Percentiles rank a stretch among this genome's conserved stretches.
Evolutionary conservation across 148 eudicot species (phyloP).

Genomic region (Talinum fruticosum): DNA sequence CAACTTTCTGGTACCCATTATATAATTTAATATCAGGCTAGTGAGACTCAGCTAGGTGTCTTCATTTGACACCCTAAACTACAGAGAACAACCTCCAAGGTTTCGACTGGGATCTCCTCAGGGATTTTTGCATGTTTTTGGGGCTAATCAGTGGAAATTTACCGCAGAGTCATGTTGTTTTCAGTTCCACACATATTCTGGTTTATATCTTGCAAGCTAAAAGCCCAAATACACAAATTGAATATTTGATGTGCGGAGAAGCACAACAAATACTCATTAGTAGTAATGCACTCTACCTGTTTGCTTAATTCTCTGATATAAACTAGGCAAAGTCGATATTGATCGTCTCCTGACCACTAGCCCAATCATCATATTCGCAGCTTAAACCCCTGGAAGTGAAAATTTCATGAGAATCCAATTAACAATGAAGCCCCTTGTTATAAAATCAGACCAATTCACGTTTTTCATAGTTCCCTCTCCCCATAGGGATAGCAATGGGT

Average conservation of each 20-base stretch:
- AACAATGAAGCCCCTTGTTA: neutral
- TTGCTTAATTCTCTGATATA: conserved; percentile 44
- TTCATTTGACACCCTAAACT: neutral
- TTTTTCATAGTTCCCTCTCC: neutral
- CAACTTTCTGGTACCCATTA: neutral
- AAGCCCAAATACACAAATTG: neutral
- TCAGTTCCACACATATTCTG: neutral
- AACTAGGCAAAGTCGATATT: conserved; percentile 35
- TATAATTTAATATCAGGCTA: neutral
- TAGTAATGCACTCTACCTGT: conserved; percentile 30
- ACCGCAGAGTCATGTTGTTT: neutral
- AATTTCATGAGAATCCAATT: neutral
- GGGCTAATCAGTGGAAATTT: neutral
- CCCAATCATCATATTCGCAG: conserved; percentile 9
- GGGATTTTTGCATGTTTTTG: neutral
- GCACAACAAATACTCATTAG: neutral
- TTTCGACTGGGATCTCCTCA: neutral
- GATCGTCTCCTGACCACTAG: conserved; percentile 22
- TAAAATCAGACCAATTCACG: neutral
- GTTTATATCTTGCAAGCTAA: neutral
- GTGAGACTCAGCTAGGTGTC: neutral
- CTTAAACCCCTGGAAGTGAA: conserved; percentile 1
- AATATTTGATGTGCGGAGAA: neutral
- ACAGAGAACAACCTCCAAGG: neutral
- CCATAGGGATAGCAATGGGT: too few species aligned